A percentile compares a stretch with the other conserved stretches of the same genome.
Evolutionary conservation across 345 rosid species (phyloP).

Genomic region (Barbarea vulgaris): DNA sequence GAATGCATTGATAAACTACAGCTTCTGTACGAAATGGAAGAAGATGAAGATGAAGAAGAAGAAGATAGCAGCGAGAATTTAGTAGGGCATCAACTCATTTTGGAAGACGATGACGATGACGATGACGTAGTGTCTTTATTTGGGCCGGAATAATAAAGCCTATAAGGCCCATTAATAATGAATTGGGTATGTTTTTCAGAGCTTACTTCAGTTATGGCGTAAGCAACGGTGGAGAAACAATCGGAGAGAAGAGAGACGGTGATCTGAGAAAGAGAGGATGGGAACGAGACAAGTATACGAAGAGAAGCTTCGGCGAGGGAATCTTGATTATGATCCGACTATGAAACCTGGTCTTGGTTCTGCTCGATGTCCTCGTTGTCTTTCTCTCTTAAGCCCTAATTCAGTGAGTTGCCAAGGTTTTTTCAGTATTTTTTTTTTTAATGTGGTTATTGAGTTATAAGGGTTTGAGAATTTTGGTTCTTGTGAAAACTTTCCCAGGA

Average conservation of each 20-base stretch:
- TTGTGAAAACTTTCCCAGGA: slow-evolving; percentile 44
- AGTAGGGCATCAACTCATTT: slow-evolving; percentile 18
- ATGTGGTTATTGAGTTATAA: neutral
- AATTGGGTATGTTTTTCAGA: neutral
- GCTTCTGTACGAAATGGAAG: slow-evolving; percentile 24
- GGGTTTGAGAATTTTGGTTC: neutral
- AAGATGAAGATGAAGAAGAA: slow-evolving; percentile 30
- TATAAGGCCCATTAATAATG: slow-evolving; percentile 1
- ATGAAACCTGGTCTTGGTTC: slow-evolving; percentile 88
- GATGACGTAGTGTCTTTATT: neutral
- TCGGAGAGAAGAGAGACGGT: slow-evolving; percentile 19
- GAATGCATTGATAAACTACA: slow-evolving; percentile 37
- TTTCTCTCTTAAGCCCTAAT: slow-evolving; percentile 72
- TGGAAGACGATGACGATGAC: slow-evolving; percentile 4
- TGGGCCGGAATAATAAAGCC: slow-evolving; percentile 28
- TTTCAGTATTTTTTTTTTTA: neutral
- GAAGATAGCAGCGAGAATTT: slow-evolving; percentile 24
- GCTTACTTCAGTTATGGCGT: neutral
- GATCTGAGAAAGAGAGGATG: slow-evolving; percentile 45
- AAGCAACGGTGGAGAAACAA: neutral
- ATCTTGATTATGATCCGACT: slow-evolving; percentile 79
- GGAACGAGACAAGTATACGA: slow-evolving; percentile 90
- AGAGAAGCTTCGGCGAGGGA: slow-evolving; percentile 73
- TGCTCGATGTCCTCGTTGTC: slow-evolving; percentile 93
- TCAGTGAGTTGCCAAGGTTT: slow-evolving; percentile 45